Evolutionary conservation across 176 grass and related monocot species (phyloP).

Genomic region (Eragrostis nindensis): DNA sequence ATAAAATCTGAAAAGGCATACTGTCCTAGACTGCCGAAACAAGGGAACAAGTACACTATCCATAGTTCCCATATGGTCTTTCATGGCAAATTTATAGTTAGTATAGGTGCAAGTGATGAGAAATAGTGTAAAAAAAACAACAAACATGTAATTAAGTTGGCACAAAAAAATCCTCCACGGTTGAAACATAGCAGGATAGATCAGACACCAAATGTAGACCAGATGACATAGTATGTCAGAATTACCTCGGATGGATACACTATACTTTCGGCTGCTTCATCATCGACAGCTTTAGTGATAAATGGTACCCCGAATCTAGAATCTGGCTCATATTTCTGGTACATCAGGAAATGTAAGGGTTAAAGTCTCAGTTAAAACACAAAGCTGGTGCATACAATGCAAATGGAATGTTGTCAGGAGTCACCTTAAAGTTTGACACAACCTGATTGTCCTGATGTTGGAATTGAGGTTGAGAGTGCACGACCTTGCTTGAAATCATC

Average conservation of each 20-base stretch:
- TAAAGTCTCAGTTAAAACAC: slow-evolving; percentile 13
- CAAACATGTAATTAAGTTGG: not conserved
- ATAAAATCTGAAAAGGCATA: not conserved
- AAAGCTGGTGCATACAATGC: not conserved
- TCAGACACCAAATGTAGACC: not conserved
- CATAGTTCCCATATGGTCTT: not conserved
- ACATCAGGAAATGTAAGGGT: slow-evolving; percentile 32
- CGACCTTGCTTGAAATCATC: slow-evolving; percentile 43
- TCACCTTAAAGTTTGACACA: slow-evolving; percentile 50
- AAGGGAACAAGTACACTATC: not conserved
- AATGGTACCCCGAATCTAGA: slow-evolving; percentile 52
- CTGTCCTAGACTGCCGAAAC: slow-evolving; percentile 3
- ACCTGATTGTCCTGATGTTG: slow-evolving; percentile 48
- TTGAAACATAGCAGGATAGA: not conserved
- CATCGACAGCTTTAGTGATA: slow-evolving; percentile 55
- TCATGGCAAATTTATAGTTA: not conserved
- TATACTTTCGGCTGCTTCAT: slow-evolving; percentile 38
- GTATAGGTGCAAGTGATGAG: not conserved
- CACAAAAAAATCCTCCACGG: not conserved
- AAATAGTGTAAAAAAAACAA: not conserved
- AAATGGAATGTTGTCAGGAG: slow-evolving; percentile 25
- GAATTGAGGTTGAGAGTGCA: slow-evolving; percentile 42
- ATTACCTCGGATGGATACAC: slow-evolving; percentile 64
- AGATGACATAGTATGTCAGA: slow-evolving; percentile 5
- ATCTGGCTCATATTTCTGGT: slow-evolving; percentile 61